Evolutionary conservation across 805 yeast species (phyloP).

Genomic region (Schizosaccharomyces lindneri): DNA sequence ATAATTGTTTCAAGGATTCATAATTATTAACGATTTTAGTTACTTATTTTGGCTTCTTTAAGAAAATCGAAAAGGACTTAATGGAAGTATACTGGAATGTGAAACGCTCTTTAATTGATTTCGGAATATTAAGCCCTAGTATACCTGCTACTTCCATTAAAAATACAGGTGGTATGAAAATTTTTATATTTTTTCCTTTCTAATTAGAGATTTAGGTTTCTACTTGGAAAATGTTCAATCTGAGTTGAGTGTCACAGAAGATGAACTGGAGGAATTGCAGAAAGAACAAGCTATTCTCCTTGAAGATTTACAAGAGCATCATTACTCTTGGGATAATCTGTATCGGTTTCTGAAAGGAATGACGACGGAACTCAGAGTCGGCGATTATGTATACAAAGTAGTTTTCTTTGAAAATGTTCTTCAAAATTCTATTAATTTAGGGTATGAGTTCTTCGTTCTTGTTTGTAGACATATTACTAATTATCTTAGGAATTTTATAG

Average conservation of each 20-base stretch:
- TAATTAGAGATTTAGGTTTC: not conserved
- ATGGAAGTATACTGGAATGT: not conserved
- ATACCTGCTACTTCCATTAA: not conserved
- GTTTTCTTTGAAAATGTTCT: conserved; percentile 31
- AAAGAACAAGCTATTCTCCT: conserved; percentile 6
- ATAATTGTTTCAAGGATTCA: not conserved
- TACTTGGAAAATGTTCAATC: not conserved
- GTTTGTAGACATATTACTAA: conserved; percentile 7
- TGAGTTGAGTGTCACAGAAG: conserved; percentile 2
- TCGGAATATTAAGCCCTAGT: not conserved
- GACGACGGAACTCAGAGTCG: conserved; percentile 27
- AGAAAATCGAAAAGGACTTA: not conserved
- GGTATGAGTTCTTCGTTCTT: conserved; percentile 16
- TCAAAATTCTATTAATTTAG: conserved; percentile 25
- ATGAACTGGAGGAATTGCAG: conserved; percentile 4
- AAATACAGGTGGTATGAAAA: not conserved
- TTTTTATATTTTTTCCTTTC: too few species aligned
- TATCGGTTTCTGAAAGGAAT: conserved; percentile 29
- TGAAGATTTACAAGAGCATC: conserved; percentile 7
- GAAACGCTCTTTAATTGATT: not conserved
- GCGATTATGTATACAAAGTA: conserved; percentile 46
- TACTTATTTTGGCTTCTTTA: not conserved
- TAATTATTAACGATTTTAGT: not conserved
- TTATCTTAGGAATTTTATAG: conserved; percentile 9
- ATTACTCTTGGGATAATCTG: conserved; percentile 38